Base-by-base conservation (phyloP, 768 basidiomycete genomes). In the Suillus fuscotomentosus region DNA sequence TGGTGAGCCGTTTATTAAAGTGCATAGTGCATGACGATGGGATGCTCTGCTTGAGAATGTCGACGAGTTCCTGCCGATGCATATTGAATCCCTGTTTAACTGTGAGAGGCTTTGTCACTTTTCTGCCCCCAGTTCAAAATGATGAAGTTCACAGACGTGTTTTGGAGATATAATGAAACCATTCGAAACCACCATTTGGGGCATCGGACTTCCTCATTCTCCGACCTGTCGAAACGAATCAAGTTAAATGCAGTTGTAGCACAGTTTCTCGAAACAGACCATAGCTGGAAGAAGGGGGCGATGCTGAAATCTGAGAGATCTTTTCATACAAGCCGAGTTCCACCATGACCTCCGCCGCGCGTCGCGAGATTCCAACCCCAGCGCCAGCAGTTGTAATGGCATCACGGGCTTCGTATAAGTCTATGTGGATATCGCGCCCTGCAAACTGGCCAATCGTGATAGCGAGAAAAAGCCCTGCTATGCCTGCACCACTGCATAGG, bases 331-430 rank as follows among this genome's bases (percentile, higher is more conserved):
- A 47, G n/a, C n/a, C n/a, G 45, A 47, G 45, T 47, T 47, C 45
- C 45, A 22, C 11, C 45, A 47, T 47, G n/a, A 47, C 45, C n/a
- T 47, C 45, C 11, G n/a, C 10, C n/a, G 45, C 22, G 11, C 45
- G n/a, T 22, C n/a, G 45, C 20, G n/a, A 5, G 11, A 83, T 78
- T 73, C 80, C 50, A 76, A 81, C 22, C 73, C 83, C 79, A 3
- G 77, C 75, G 3, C 80, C 80, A 39, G 76, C 67, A 31, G 74
- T 74, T 5, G 75, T 76, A 24, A 80, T 72, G 57, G 77, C 73
- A 22, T 75, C 77, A 27, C 75, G 77, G 0, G 80, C 75, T 70
- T 84, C 83, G 67, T 82, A 84, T 3, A 83, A 67, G 61, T 79
- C 71, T 15, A 81, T 74, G 62, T 76, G 69, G 4, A 80, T 67